A percentile compares a stretch with the other conserved stretches of the same genome.
Conservation (phyloP, 768 basidiomycete species). For the Obba rivulosa region DNA sequence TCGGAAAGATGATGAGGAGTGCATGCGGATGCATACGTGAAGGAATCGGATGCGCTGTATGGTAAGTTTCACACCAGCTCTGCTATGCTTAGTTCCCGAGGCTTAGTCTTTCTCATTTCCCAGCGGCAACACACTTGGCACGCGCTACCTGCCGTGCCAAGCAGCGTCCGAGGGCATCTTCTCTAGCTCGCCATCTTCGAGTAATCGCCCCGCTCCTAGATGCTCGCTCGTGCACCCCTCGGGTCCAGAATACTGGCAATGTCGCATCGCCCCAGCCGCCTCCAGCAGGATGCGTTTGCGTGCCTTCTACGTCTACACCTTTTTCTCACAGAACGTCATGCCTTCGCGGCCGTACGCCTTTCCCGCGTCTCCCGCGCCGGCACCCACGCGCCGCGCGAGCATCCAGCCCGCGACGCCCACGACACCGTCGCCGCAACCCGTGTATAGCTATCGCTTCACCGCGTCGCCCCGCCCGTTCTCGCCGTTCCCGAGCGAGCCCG, state of each 20-base stretch:
- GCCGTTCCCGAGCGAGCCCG: neutral
- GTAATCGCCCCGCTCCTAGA: slow-evolving; percentile 23
- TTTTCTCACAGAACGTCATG: slow-evolving; percentile 32
- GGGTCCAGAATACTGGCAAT: slow-evolving; percentile 25
- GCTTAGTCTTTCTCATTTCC: slow-evolving; percentile 7
- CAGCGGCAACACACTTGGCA: slow-evolving; percentile 64
- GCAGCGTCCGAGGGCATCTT: slow-evolving; percentile 50
- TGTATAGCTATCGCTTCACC: slow-evolving; percentile 16
- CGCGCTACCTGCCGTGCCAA: slow-evolving; percentile 55
- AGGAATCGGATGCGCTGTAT: slow-evolving; percentile 61
- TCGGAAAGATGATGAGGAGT: slow-evolving; percentile 46
- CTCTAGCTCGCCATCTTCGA: slow-evolving; percentile 28
- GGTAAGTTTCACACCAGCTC: slow-evolving; percentile 29
- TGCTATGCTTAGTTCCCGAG: neutral
- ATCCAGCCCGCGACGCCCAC: slow-evolving; percentile 8
- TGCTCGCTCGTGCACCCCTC: slow-evolving; percentile 13
- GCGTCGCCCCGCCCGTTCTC: slow-evolving; percentile 11
- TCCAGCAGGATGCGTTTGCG: neutral
- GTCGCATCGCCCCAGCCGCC: neutral
- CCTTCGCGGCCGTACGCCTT: slow-evolving; percentile 31
- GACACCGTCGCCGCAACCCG: slow-evolving; percentile 1
- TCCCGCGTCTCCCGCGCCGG: slow-evolving; percentile 20
- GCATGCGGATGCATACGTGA: slow-evolving; percentile 65
- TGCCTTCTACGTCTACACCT: slow-evolving; percentile 28
- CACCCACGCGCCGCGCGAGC: slow-evolving; percentile 3